A percentile compares a stretch with the other conserved stretches of the same genome.
Evolutionary conservation across 441 rosid genomes (phyloP).

Genomic region (Biscutella auriculata): DNA sequence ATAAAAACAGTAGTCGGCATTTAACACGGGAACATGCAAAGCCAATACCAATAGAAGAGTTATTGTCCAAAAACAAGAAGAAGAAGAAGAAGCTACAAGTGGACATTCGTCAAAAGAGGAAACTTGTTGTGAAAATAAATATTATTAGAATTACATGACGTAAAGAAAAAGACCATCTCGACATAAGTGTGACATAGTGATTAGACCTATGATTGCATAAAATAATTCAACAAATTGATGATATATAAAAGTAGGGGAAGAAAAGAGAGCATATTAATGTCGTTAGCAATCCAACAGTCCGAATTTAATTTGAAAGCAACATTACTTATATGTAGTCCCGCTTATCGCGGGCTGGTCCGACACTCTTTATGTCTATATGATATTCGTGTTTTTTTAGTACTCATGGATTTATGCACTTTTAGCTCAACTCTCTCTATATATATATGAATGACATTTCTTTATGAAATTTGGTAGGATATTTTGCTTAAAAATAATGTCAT

Average conservation of each 20-base stretch:
- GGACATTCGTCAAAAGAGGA: neutral
- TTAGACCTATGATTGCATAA: slow-evolving; percentile 12
- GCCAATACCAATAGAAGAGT: neutral
- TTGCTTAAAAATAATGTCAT: neutral
- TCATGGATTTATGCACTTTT: slow-evolving; percentile 3
- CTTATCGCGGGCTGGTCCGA: slow-evolving; percentile 15
- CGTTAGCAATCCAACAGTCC: slow-evolving; percentile 3
- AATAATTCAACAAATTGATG: neutral
- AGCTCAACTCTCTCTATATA: neutral
- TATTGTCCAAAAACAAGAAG: neutral
- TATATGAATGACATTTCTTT: neutral
- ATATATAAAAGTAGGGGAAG: neutral
- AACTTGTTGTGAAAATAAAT: slow-evolving; percentile 1
- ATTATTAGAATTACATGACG: neutral
- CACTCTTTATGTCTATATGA: slow-evolving; percentile 13
- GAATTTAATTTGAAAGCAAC: slow-evolving; percentile 19
- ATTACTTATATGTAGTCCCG: neutral
- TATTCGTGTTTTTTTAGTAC: neutral
- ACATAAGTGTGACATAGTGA: slow-evolving; percentile 18
- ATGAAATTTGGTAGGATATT: slow-evolving; percentile 17
- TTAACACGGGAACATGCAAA: neutral
- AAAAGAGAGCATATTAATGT: slow-evolving; percentile 1
- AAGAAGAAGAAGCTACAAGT: neutral
- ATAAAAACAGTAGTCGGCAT: neutral
- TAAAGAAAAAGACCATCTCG: neutral